Conservation (phyloP, 2,329 filamentous ascomycete genomes). For the Harringtonia lauricola region DNA sequence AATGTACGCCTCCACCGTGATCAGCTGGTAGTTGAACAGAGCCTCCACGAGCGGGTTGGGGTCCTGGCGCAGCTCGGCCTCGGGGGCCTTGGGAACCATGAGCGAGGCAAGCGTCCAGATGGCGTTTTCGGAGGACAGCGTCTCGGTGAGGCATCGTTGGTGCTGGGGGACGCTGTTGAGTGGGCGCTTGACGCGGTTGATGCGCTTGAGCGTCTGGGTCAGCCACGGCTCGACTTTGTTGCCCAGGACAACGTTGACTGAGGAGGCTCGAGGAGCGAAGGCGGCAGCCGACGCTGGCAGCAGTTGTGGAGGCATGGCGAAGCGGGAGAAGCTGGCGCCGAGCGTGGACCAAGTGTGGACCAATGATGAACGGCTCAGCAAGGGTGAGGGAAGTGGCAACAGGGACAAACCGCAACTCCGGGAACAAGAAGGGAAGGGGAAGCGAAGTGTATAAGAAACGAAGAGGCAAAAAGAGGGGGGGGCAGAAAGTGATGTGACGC, state of each 20-base stretch:
- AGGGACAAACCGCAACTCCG: conserved; percentile 5
- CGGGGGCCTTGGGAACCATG: conserved; percentile 84
- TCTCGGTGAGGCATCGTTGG: conserved; percentile 90
- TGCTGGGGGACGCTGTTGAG: conserved; percentile 96
- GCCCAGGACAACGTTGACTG: conserved; percentile 87
- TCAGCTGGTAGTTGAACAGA: conserved; percentile 82
- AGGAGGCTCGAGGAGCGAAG: conserved; percentile 81
- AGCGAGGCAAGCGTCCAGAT: conserved; percentile 92
- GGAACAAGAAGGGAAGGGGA: background rate
- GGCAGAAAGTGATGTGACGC: conserved; percentile 1
- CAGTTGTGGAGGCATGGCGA: conserved; percentile 69
- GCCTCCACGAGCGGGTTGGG: conserved; percentile 74
- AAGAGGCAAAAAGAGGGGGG: background rate
- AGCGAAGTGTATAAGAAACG: too few species aligned
- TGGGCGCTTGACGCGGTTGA: conserved; percentile 92
- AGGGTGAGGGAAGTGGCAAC: conserved; percentile 16
- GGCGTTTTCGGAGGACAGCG: conserved; percentile 75
- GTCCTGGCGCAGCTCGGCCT: conserved; percentile 74
- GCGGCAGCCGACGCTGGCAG: conserved; percentile 91
- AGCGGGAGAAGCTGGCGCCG: conserved; percentile 1
- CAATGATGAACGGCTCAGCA: too few species aligned
- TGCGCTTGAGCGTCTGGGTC: conserved; percentile 90
- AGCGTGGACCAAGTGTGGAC: too few species aligned
- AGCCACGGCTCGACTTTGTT: conserved; percentile 93
- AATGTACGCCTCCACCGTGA: conserved; percentile 93